Percentiles rank a stretch among this genome's conserved stretches.
These are phyloP conservation scores for Backusella circina DNA, from an alignment of 192 early-diverging fungal genomes.

Conservation along the genomic window DNA sequence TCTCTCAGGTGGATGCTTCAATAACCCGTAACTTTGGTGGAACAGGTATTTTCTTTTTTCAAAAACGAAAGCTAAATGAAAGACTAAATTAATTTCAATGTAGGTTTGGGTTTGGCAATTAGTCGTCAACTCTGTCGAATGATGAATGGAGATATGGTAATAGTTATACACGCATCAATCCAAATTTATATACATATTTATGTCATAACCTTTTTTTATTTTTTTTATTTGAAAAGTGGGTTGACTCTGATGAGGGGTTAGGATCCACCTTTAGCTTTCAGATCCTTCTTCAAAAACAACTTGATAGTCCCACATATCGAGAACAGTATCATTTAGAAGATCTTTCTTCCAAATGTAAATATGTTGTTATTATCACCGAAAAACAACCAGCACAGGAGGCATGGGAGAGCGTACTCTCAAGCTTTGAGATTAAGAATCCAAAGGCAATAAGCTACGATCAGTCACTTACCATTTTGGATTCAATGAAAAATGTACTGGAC, in stretches of 20 bases:
- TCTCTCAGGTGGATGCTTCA: slow-evolving; percentile 60
- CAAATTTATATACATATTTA: background rate
- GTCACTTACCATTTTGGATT: background rate
- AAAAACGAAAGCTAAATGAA: background rate
- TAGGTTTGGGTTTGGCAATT: slow-evolving; percentile 63
- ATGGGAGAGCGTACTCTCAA: background rate
- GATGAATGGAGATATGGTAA: slow-evolving; percentile 60
- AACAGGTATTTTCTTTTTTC: slow-evolving; percentile 27
- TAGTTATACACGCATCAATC: background rate
- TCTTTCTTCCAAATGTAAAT: background rate
- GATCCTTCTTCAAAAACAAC: slow-evolving; percentile 6
- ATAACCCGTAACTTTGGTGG: slow-evolving; percentile 54
- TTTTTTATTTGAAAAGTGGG: slow-evolving; percentile 12
- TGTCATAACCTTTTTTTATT: background rate
- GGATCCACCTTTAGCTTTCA: slow-evolving; percentile 75
- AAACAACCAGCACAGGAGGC: background rate
- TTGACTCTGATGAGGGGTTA: slow-evolving; percentile 51
- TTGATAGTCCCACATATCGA: slow-evolving; percentile 4
- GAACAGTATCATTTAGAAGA: slow-evolving; percentile 11
- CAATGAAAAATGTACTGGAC: background rate
- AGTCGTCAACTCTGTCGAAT: slow-evolving; percentile 49
- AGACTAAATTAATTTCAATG: background rate
- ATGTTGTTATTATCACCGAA: background rate
- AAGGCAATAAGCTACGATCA: background rate
- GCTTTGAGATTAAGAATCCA: background rate